phyloP scores from a whole-genome alignment of 2,329 filamentous ascomycete genomes.

The Alternaria rosae region DNA sequence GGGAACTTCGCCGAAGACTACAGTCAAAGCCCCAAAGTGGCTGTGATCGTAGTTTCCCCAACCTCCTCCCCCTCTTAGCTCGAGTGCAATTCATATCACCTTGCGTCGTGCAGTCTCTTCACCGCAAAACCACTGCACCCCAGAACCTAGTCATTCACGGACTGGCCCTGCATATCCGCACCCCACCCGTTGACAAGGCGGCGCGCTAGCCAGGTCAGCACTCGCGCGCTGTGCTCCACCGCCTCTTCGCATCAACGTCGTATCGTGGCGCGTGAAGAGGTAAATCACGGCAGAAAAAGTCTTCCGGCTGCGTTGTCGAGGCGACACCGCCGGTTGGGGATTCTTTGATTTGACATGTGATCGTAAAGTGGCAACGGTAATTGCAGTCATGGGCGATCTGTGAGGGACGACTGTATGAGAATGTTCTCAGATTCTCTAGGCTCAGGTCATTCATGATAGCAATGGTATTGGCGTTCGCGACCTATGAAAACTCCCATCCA shows the following conservation, averaged over 20 bases:
- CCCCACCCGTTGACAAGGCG: slow-evolving; percentile 10
- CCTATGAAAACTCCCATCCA: background rate
- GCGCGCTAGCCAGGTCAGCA: slow-evolving; percentile 8
- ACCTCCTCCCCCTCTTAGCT: background rate
- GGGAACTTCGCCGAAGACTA: background rate
- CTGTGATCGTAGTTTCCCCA: background rate
- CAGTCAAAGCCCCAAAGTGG: background rate
- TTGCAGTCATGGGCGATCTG: background rate
- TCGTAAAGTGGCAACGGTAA: background rate
- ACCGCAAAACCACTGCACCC: slow-evolving; percentile 11
- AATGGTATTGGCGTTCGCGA: background rate
- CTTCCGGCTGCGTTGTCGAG: slow-evolving; percentile 4
- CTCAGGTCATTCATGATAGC: background rate
- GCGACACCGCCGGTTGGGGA: slow-evolving; percentile 7
- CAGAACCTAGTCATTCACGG: slow-evolving; percentile 8
- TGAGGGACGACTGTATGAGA: background rate
- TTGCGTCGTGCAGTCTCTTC: slow-evolving; percentile 5
- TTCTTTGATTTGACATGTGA: background rate
- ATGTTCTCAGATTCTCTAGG: background rate
- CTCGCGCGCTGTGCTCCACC: slow-evolving; percentile 7
- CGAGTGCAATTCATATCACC: background rate
- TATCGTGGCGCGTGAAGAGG: slow-evolving; percentile 1
- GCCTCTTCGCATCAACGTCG: slow-evolving; percentile 7
- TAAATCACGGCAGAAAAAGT: slow-evolving; percentile 5
- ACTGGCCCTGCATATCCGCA: slow-evolving; percentile 13